Base-by-base conservation (phyloP, 2,329 filamentous ascomycete species). In the Diaporthe sp. region DNA sequence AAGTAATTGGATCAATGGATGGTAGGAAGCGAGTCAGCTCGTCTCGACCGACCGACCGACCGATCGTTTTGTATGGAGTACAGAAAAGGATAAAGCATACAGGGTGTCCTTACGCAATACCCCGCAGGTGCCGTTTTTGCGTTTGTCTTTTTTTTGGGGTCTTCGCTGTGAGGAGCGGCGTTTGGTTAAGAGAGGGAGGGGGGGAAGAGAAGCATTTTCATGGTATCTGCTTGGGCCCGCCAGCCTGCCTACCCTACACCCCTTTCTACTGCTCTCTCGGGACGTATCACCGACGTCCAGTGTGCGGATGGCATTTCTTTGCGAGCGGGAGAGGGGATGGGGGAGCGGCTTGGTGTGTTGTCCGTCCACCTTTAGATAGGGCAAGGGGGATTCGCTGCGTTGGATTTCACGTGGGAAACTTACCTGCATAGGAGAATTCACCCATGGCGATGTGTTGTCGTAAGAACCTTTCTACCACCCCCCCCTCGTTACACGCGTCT, bases 21-120 rank as follows among this genome's bases (percentile, higher is more conserved):
- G n/a, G n/a, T n/a, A n/a, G n/a, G n/a, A n/a, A n/a, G n/a, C n/a
- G n/a, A n/a, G n/a, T n/a, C n/a, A n/a, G n/a, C n/a, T n/a, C n/a
- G n/a, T n/a, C n/a, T n/a, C n/a, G n/a, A n/a, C 35, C 53, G 30
- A 35, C 32, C 39, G 35, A 44, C 42, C 44, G 27, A 50, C 44
- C 39, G 51, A 44, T 73, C 50, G 50, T 61, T 68, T 58, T 53
- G 53, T 56, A 35, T 63, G 72, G 61, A 75, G 72, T 74, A 71
- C 61, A 68, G 63, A 35, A 70, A 30, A 56, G 66, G 61, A 51
- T 71, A 74, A 39, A 74, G 61, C 66, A 72, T 72, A 74, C 72
- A 69, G 72, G 63, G 19, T 71, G 27, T 70, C 61, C 63, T 73
- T 53, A 39, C 44, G 47, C 63, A 56, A 75, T 75, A 75, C 74